Percentiles rank a stretch among this genome's conserved stretches.
Evolutionary conservation across 306 rosid species (phyloP).

Genomic region (Cucumis cinereus): DNA sequence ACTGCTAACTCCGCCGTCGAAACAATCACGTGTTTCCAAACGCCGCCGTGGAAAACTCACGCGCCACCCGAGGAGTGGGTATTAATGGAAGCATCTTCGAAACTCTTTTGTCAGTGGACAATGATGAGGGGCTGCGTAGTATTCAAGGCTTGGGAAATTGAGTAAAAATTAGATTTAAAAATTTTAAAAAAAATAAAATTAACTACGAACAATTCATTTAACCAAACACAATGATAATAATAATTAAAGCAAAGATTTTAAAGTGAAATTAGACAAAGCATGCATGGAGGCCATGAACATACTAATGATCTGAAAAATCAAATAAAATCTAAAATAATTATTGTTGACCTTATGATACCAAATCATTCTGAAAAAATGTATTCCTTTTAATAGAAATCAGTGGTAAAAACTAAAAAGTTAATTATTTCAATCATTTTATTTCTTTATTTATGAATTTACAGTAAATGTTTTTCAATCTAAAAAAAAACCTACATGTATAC

Average conservation of each 20-base stretch:
- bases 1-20: not conserved
- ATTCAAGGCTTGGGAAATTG: constrained; percentile 4
- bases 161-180: not conserved
- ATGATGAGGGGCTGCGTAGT: not conserved
- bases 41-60: not conserved
- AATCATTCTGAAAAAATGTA: not conserved
- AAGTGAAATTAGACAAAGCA: constrained; percentile 1
- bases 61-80: not conserved
- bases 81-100: not conserved
- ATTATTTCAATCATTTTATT: not conserved
- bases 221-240: not conserved
- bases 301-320: not conserved
- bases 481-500: not conserved
- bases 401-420: not conserved
- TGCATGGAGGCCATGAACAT: constrained; percentile 2
- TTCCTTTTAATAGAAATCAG: not conserved
- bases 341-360: not conserved
- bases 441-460: not conserved
- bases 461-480: not conserved
- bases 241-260: not conserved
- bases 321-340: not conserved
- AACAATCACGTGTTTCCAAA: not conserved
- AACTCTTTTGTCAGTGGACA: constrained; percentile 1
- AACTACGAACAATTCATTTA: not conserved
- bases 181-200: no score